Base-by-base conservation (phyloP, 2,329 filamentous ascomycete species). In the Aureobasidium sp. region DNA sequence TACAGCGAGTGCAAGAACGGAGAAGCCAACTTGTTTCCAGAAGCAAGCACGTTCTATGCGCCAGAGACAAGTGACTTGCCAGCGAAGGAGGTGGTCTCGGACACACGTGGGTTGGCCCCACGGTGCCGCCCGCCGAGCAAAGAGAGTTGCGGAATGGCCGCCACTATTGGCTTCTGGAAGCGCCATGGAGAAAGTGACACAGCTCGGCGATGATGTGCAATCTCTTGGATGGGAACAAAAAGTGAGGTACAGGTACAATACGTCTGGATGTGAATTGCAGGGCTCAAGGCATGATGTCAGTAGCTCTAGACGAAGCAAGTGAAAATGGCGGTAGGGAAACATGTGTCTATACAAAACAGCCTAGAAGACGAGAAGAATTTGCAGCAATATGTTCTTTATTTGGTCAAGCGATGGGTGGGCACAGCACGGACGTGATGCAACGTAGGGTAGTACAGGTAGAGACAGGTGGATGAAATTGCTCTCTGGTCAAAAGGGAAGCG, bases 111-210 rank as follows among this genome's bases (percentile, higher is more conserved):
- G 15, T 23, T 25, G 19, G 51, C 7, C 10, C 38, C 40, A 43
- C 50, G n/a, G 11, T 55, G 53, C 53, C 40, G 40, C 29, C 29
- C 53, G 13, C 13, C 53, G 29, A 19, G 27, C 27, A 29, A 40
- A 46, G 53, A 40, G 15, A 21, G n/a, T 40, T 53, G 40, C 49
- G 38, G 19, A 57, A 15, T n/a, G 40, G 40, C 53, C 29, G 53
- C 19, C 29, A 40, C 53, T 57, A 57, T 57, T 57, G 53, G 53
- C 38, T 57, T 57, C 53, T 57, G 53, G 53, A 57, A 57, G 40
- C 53, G 53, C 53, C 53, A 40, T 33, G 5, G 8, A 35, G 19
- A 43, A 45, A 55, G 38, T 43, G 51, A 46, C 53, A 46, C 53
- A 46, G 53, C 53, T 45, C 31, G 27, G 40, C 23, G 10, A 37